phyloP scores from a whole-genome alignment of 202 grass and related monocot genomes.

The Digitaria exilis region DNA sequence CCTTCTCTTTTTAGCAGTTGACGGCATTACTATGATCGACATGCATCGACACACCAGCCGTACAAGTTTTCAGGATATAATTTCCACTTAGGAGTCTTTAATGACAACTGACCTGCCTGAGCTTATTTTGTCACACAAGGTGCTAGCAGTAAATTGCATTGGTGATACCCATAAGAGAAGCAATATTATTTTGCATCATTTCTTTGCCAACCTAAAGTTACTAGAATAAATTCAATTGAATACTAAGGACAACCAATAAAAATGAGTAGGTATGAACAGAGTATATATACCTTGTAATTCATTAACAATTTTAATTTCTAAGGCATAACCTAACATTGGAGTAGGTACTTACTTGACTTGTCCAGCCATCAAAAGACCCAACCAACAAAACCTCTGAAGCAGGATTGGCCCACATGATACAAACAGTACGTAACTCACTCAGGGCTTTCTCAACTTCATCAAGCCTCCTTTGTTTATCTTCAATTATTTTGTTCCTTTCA shows the following conservation, averaged over 20 bases:
- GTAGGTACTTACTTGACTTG: conserved; percentile 57
- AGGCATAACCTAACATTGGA: background rate
- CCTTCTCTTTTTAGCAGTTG: background rate
- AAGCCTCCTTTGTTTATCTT: conserved; percentile 86
- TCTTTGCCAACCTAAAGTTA: conserved; percentile 26
- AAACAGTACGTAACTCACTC: conserved; percentile 66
- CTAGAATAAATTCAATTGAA: conserved; percentile 9
- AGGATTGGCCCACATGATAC: conserved; percentile 81
- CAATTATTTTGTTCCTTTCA: conserved; percentile 85
- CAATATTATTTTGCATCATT: conserved; percentile 1
- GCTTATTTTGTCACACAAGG: background rate
- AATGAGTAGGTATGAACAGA: background rate
- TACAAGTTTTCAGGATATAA: conserved; percentile 2
- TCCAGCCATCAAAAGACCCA: conserved; percentile 98
- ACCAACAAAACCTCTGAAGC: conserved; percentile 83
- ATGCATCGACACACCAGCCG: background rate
- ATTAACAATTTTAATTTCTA: conserved; percentile 21
- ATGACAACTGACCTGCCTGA: background rate
- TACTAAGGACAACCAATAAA: background rate
- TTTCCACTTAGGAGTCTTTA: conserved; percentile 11
- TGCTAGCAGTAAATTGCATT: conserved; percentile 35
- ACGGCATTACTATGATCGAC: background rate
- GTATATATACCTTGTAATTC: conserved; percentile 3
- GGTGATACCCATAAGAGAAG: conserved; percentile 16
- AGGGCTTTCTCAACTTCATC: conserved; percentile 72